phyloP scores from a whole-genome alignment of 2,329 filamentous ascomycete species.

The Dichotomopilus funicola region DNA sequence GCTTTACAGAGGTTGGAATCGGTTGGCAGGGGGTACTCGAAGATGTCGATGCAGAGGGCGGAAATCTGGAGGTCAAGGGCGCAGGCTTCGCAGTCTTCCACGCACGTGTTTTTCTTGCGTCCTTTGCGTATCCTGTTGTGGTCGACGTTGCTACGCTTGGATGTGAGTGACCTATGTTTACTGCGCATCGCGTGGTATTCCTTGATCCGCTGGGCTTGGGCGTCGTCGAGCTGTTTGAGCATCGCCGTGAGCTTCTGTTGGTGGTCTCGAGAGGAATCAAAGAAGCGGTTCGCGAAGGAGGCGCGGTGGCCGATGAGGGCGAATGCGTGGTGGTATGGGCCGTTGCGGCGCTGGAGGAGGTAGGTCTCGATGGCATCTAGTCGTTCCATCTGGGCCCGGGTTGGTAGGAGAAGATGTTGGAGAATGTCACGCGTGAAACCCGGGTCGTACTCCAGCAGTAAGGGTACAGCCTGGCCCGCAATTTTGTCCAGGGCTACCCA shows the following conservation, averaged over 20 bases:
- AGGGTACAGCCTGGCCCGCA: constrained; percentile 8
- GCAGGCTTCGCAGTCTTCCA: background rate
- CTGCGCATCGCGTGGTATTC: background rate
- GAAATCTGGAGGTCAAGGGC: background rate
- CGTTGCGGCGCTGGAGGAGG: background rate
- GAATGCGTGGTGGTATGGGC: constrained; percentile 11
- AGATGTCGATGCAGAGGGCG: background rate
- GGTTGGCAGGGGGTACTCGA: constrained; percentile 10
- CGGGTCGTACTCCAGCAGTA: constrained; percentile 19
- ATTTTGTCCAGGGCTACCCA: constrained; percentile 19
- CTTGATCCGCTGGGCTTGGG: background rate
- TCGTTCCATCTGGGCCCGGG: constrained; percentile 9
- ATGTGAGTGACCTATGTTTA: background rate
- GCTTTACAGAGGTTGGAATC: background rate
- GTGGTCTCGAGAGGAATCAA: constrained; percentile 8
- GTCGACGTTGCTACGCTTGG: too few relatives aligned
- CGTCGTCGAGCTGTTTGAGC: background rate
- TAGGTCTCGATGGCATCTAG: constrained; percentile 11
- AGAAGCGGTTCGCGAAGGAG: constrained; percentile 19
- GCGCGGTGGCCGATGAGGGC: background rate
- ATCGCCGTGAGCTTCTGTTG: constrained; percentile 3
- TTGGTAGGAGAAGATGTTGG: constrained; percentile 11
- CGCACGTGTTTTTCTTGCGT: background rate
- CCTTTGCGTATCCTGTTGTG: background rate
- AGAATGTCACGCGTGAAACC: constrained; percentile 7